A percentile compares a stretch with the other conserved stretches of the same genome.
These are phyloP conservation scores for Sinapis alba DNA, from an alignment of 441 rosid genomes.

Conservation along the genomic window DNA sequence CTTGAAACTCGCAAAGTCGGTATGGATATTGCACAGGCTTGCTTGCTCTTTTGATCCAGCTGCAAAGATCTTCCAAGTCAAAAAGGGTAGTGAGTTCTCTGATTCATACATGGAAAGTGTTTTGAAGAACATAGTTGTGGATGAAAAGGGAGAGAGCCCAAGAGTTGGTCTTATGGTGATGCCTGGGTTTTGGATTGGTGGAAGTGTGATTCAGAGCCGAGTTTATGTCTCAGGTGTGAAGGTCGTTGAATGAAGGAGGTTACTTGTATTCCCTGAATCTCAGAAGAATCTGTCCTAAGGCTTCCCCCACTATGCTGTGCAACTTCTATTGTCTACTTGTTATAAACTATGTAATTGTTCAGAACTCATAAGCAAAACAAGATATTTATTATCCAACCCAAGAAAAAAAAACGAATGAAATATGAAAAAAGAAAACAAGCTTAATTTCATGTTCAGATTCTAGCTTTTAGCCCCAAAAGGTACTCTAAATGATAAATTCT, in stretches of 20 bases:
- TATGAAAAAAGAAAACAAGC: neutral
- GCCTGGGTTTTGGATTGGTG: conserved; percentile 91
- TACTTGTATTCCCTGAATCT: neutral
- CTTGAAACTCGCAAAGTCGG: conserved; percentile 77
- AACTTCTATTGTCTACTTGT: conserved; percentile 27
- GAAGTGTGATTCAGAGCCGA: conserved; percentile 76
- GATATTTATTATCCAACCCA: neutral
- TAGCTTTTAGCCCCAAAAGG: neutral
- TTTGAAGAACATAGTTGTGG: conserved; percentile 64
- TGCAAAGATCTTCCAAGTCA: conserved; percentile 77
- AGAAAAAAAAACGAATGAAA: neutral
- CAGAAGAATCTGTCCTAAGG: neutral
- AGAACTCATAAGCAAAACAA: neutral
- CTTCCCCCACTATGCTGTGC: conserved; percentile 29
- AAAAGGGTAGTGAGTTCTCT: conserved; percentile 78
- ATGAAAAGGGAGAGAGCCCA: conserved; percentile 65
- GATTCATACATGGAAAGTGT: conserved; percentile 91
- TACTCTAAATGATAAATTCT: neutral
- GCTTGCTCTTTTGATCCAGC: conserved; percentile 83
- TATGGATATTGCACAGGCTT: conserved; percentile 92
- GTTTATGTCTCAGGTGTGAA: conserved; percentile 85
- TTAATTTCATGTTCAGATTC: neutral
- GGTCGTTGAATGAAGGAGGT: conserved; percentile 59
- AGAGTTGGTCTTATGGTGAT: conserved; percentile 85
- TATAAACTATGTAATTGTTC: conserved; percentile 15